A percentile compares a stretch with the other conserved stretches of the same genome.
Evolutionary conservation across 352 stramenopile species (phyloP).

Genomic region (Sclerospora graminicola): DNA sequence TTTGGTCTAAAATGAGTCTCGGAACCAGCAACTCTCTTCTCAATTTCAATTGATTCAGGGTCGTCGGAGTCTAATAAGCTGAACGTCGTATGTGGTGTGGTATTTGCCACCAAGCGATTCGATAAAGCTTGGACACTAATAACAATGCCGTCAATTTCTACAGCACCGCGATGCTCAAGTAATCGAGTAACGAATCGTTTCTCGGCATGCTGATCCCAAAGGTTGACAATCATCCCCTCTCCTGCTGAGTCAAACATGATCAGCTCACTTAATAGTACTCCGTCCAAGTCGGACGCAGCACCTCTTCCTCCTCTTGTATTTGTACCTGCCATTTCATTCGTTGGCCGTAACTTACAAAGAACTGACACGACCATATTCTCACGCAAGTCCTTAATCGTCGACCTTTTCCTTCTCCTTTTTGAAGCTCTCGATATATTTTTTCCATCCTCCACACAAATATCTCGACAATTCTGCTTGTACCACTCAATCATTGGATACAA

Average conservation of each 20-base stretch:
- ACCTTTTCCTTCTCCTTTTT: conserved; percentile 8
- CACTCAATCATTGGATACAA: conserved; percentile 61
- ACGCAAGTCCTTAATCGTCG: conserved; percentile 32
- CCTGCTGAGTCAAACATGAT: conserved; percentile 29
- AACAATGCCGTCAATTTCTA: conserved; percentile 33
- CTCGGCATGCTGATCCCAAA: conserved; percentile 61
- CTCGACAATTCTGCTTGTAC: conserved; percentile 44
- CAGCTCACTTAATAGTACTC: conserved; percentile 35
- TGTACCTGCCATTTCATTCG: background rate
- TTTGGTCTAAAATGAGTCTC: background rate
- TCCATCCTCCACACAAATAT: conserved; percentile 18
- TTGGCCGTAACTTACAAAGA: conserved; percentile 23
- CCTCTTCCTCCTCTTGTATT: background rate
- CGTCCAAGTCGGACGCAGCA: conserved; percentile 20
- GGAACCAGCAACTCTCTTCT: conserved; percentile 5
- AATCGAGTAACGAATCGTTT: conserved; percentile 29
- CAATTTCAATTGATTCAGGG: conserved; percentile 17
- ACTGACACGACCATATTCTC: conserved; percentile 50
- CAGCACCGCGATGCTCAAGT: conserved; percentile 21
- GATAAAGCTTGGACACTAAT: conserved; percentile 35
- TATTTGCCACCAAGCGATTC: conserved; percentile 44
- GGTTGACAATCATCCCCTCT: conserved; percentile 39
- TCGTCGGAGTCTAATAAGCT: conserved; percentile 17
- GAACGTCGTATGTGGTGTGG: conserved; percentile 43
- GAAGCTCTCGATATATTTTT: background rate